A percentile compares a stretch with the other conserved stretches of the same genome.
Evolutionary conservation across 305 asterid genomes (phyloP).

Genomic region (Solanum hybrid): DNA sequence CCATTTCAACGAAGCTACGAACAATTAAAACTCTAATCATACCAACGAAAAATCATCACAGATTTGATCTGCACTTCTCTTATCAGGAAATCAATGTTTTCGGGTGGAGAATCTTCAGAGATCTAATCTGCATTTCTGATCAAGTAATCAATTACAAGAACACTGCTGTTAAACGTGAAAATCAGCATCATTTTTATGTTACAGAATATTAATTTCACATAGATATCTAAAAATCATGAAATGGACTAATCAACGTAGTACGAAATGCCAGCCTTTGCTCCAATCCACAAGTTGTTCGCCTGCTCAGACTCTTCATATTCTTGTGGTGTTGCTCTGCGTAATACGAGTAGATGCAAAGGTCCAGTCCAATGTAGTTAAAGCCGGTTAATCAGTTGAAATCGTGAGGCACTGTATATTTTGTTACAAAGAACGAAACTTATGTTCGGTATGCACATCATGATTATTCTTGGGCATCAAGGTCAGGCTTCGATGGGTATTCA

Average conservation of each 20-base stretch:
- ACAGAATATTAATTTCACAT: not conserved
- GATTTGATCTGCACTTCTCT: not conserved
- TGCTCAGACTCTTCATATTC: not conserved
- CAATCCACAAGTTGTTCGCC: not conserved
- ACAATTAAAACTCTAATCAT: not conserved
- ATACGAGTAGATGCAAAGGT: not conserved
- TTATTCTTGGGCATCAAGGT: slow-evolving; percentile 57
- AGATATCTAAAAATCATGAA: not conserved
- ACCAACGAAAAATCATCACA: not conserved
- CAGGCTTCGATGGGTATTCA: slow-evolving; percentile 90
- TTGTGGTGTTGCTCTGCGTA: not conserved
- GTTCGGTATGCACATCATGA: slow-evolving; percentile 14
- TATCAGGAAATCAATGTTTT: not conserved
- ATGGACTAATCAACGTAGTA: not conserved
- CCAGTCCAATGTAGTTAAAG: not conserved
- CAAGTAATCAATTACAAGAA: not conserved
- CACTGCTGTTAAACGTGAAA: not conserved
- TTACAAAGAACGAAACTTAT: not conserved
- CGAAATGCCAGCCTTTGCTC: not conserved
- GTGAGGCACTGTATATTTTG: not conserved
- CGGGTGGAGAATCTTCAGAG: not conserved
- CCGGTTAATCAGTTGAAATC: not conserved
- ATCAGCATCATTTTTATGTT: not conserved
- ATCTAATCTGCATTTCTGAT: not conserved
- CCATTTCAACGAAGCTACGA: not conserved